Evolutionary conservation across 352 stramenopile genomes (phyloP).

Genomic region (Aphanomyces astaci): DNA sequence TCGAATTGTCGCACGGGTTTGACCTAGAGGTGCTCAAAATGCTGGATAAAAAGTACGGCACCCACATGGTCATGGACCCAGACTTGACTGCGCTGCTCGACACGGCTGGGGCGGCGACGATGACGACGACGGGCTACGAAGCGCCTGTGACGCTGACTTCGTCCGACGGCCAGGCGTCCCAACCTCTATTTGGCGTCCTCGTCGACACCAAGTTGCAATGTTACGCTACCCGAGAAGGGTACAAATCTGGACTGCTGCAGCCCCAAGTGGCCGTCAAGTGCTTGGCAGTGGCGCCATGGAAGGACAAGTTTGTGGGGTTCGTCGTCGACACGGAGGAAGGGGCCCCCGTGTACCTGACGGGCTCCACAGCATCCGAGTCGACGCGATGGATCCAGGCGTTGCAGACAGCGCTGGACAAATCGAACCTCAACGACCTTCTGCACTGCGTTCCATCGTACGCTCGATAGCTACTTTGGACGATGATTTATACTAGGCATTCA

Average conservation of each 20-base stretch:
- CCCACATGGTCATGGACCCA: neutral
- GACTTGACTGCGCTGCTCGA: neutral
- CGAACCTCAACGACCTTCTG: neutral
- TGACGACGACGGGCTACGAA: neutral
- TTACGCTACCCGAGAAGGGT: slow-evolving; percentile 53
- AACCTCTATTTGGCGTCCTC: neutral
- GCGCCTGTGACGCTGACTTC: neutral
- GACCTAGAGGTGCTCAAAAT: slow-evolving; percentile 11
- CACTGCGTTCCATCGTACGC: slow-evolving; percentile 10
- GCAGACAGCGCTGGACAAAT: slow-evolving; percentile 41
- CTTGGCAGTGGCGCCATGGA: slow-evolving; percentile 28
- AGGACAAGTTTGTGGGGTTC: slow-evolving; percentile 30
- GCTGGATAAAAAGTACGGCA: slow-evolving; percentile 21
- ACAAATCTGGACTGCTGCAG: slow-evolving; percentile 33
- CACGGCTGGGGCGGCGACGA: neutral
- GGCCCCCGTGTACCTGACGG: slow-evolving; percentile 40
- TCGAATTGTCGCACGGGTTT: slow-evolving; percentile 19
- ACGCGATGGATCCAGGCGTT: slow-evolving; percentile 44
- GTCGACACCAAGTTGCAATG: slow-evolving; percentile 32
- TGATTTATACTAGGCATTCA: neutral
- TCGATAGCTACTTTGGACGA: too few species aligned
- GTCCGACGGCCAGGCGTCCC: neutral
- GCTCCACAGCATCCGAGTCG: slow-evolving; percentile 33
- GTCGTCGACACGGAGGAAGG: slow-evolving; percentile 48
- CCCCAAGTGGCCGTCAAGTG: slow-evolving; percentile 21